phyloP scores from a whole-genome alignment of 2,329 filamentous ascomycete species.

The Xylaria hypoxylon region DNA sequence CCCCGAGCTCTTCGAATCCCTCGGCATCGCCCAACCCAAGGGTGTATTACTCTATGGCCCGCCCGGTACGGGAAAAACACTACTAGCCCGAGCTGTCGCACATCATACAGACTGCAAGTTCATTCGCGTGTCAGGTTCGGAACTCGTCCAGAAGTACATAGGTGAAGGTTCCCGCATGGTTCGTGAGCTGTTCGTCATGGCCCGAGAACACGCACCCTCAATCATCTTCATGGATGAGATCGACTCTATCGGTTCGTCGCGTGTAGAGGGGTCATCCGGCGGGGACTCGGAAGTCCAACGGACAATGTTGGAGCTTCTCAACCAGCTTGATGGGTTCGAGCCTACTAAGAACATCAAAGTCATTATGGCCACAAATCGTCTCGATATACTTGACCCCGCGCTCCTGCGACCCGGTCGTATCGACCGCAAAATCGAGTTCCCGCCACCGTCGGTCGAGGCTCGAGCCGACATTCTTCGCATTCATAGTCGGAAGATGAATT shows the following conservation, averaged over 20 bases:
- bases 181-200: slow-evolving; percentile 98
- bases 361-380: slow-evolving; percentile 98
- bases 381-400: slow-evolving; percentile 96
- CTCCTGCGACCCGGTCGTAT: slow-evolving; percentile 96
- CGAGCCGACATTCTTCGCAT: slow-evolving; percentile 97
- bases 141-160: slow-evolving; percentile 99
- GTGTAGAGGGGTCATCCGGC: slow-evolving; percentile 93
- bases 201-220: slow-evolving; percentile 94
- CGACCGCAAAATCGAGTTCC: slow-evolving; percentile 99
- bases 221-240: slow-evolving; percentile 99
- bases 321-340: slow-evolving; percentile 98
- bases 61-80: slow-evolving; percentile 95
- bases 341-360: slow-evolving; percentile 99
- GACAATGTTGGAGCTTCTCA: slow-evolving; percentile 97
- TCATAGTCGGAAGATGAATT: slow-evolving; percentile 97
- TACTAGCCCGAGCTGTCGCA: slow-evolving; percentile 93
- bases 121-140: slow-evolving; percentile 94
- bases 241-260: slow-evolving; percentile 96
- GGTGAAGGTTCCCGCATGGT: slow-evolving; percentile 99
- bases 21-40: slow-evolving; percentile 98
- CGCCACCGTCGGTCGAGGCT: slow-evolving; percentile 94
- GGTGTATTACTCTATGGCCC: slow-evolving; percentile 96
- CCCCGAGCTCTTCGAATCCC: slow-evolving; percentile 97
- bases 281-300: slow-evolving; percentile 98
- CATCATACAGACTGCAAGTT: slow-evolving; percentile 99